These are phyloP conservation scores for Sanghuangporus baumii DNA, from an alignment of 1,284 basidiomycete genomes.

Conservation along the genomic window DNA sequence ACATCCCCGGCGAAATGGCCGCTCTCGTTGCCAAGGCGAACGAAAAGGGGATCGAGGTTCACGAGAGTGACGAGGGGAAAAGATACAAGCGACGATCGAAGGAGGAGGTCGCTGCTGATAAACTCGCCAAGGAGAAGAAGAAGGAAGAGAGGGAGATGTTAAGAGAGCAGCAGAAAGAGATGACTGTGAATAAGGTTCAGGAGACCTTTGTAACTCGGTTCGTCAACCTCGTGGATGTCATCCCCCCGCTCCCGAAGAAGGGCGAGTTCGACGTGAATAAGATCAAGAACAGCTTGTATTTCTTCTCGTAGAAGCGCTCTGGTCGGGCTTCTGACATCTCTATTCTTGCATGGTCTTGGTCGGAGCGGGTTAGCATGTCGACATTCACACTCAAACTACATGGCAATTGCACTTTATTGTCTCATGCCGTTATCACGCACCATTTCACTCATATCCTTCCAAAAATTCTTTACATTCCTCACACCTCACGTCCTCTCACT, in stretches of 20 bases:
- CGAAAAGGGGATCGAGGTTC: not conserved
- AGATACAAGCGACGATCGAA: not conserved
- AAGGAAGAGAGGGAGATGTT: too few relatives aligned
- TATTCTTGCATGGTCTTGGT: not conserved
- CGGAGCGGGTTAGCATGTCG: not conserved
- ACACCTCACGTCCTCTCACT: not conserved
- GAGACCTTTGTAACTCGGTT: conserved; percentile 43
- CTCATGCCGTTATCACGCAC: not conserved
- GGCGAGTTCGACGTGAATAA: conserved; percentile 85
- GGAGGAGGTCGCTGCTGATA: not conserved
- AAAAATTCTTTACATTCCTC: too few relatives aligned
- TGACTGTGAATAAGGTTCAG: not conserved
- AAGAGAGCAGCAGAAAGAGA: too few relatives aligned
- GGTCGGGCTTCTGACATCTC: not conserved
- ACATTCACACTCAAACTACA: not conserved
- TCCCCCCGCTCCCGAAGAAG: conserved; percentile 83
- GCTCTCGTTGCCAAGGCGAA: not conserved
- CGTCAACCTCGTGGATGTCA: conserved; percentile 67
- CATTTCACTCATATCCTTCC: too few relatives aligned
- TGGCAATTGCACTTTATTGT: not conserved
- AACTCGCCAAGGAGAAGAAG: too few relatives aligned
- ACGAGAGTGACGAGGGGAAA: not conserved
- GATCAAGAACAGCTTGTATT: conserved; percentile 82
- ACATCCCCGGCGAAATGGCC: too few relatives aligned
- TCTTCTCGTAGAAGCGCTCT: conserved; percentile 68